phyloP scores from a whole-genome alignment of 768 basidiomycete genomes.

The Leccinellum rugosiceps region DNA sequence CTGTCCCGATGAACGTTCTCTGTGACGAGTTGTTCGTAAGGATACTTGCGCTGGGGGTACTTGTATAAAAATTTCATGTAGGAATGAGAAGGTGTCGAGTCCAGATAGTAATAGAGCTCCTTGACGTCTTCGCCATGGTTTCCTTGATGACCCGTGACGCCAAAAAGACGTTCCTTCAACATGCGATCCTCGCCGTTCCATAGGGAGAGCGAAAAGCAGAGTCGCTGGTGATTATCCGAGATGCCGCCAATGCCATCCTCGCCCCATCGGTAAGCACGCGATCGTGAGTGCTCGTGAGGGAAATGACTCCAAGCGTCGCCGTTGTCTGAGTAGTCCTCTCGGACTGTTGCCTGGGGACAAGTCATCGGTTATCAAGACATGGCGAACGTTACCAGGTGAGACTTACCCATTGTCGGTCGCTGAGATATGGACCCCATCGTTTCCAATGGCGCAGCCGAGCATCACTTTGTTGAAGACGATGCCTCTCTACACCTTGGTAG shows the following conservation, averaged over 20 bases:
- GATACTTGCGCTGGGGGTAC: constrained; percentile 89
- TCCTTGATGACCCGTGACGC: constrained; percentile 94
- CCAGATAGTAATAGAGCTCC: constrained; percentile 97
- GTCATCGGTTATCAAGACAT: constrained; percentile 10
- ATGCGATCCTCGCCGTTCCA: constrained; percentile 97
- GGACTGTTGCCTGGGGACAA: constrained; percentile 79
- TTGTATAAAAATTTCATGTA: constrained; percentile 99
- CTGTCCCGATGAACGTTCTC: constrained; percentile 82
- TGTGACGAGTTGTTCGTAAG: constrained; percentile 88
- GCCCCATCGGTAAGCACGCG: constrained; percentile 97
- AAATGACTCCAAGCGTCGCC: constrained; percentile 97
- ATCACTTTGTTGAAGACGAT: constrained; percentile 82
- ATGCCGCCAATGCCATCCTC: constrained; percentile 98
- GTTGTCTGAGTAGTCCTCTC: constrained; percentile 96
- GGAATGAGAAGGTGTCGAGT: constrained; percentile 97
- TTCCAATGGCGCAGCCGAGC: constrained; percentile 90
- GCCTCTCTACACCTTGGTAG: constrained; percentile 80
- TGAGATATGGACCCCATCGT: constrained; percentile 97
- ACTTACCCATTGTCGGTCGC: constrained; percentile 95
- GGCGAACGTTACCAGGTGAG: neutral
- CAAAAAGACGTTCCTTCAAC: constrained; percentile 94
- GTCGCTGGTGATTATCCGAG: constrained; percentile 93
- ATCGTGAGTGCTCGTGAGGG: constrained; percentile 89
- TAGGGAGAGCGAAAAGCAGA: constrained; percentile 86
- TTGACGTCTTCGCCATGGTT: constrained; percentile 99